Evolutionary conservation across 768 basidiomycete genomes (phyloP).

Genomic region (Mycena galericulata): DNA sequence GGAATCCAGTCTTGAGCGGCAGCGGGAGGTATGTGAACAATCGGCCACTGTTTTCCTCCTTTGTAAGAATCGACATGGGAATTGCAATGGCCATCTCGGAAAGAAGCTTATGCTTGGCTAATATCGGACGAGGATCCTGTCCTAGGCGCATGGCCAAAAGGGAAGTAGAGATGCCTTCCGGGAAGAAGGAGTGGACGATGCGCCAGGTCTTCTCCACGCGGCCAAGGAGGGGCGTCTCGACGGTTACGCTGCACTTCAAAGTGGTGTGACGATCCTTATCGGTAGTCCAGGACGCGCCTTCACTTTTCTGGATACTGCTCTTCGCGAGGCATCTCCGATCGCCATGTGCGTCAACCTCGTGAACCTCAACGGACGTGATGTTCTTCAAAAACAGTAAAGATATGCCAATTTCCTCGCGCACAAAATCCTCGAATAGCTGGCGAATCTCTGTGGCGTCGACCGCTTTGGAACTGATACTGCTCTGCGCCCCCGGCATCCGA

Average conservation of each 20-base stretch:
- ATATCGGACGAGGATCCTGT: conserved; percentile 36
- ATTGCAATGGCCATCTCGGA: conserved; percentile 54
- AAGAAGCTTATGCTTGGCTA: conserved; percentile 56
- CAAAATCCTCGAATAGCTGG: conserved; percentile 55
- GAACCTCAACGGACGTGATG: conserved; percentile 53
- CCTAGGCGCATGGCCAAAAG: conserved; percentile 43
- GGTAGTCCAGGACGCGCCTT: conserved; percentile 11
- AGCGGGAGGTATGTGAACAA: conserved; percentile 64
- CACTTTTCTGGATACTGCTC: conserved; percentile 19
- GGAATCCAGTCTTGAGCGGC: conserved; percentile 58
- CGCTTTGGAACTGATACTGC: conserved; percentile 49
- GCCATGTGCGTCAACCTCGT: conserved; percentile 49
- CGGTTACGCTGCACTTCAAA: conserved; percentile 32
- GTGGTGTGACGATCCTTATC: conserved; percentile 31
- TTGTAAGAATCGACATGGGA: conserved; percentile 37
- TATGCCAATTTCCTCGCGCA: conserved; percentile 52
- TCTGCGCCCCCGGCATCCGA: conserved; percentile 42
- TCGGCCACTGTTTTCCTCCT: conserved; percentile 44
- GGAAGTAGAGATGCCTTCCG: conserved; percentile 39
- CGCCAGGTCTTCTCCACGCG: conserved; percentile 46
- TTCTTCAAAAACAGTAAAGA: conserved; percentile 57
- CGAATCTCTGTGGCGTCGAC: conserved; percentile 49
- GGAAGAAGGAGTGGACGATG: conserved; percentile 46
- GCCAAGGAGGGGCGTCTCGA: conserved; percentile 31
- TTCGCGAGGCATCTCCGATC: conserved; percentile 29